A percentile compares a stretch with the other conserved stretches of the same genome.
These are phyloP conservation scores for Liriodendron chinense DNA, from an alignment of 164 flowering plant genomes.

Conservation along the genomic window DNA sequence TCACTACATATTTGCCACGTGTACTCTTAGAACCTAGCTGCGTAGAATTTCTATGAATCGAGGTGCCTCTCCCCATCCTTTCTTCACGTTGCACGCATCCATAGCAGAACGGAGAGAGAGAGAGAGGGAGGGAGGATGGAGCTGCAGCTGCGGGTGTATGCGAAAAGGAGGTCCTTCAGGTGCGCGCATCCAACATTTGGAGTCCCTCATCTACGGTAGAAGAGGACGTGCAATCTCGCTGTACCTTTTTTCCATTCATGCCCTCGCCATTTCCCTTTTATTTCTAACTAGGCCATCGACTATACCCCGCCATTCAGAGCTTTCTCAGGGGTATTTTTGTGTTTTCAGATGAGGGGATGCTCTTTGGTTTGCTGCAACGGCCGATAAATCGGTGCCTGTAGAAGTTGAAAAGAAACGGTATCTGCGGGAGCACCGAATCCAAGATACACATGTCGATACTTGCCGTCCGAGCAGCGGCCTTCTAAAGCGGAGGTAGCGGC, in stretches of 20 bases:
- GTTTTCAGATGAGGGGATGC: slow-evolving; percentile 65
- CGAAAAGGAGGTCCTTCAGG: neutral
- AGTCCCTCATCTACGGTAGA: neutral
- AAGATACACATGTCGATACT: slow-evolving; percentile 58
- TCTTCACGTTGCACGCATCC: slow-evolving; percentile 36
- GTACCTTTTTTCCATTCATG: neutral
- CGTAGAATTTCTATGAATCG: no score
- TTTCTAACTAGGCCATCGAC: neutral
- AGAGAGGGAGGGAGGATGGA: neutral
- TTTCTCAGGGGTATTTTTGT: slow-evolving; percentile 11
- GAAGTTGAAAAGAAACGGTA: slow-evolving; percentile 25
- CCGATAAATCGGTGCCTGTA: neutral
- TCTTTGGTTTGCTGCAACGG: slow-evolving; percentile 73
- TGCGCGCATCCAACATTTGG: neutral
- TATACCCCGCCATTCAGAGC: neutral
- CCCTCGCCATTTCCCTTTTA: neutral
- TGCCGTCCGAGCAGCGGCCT: slow-evolving; percentile 66
- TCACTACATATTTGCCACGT: no score
- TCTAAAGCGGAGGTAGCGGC: slow-evolving; percentile 34
- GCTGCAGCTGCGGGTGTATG: neutral
- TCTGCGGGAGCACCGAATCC: slow-evolving; percentile 43
- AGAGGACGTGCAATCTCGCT: neutral
- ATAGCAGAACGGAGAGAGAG: slow-evolving; percentile 15
- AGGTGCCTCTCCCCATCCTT: neutral
- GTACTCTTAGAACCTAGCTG: no score